phyloP scores from a whole-genome alignment of 2,329 filamentous ascomycete species.

The Talaromyces amestolkiae region DNA sequence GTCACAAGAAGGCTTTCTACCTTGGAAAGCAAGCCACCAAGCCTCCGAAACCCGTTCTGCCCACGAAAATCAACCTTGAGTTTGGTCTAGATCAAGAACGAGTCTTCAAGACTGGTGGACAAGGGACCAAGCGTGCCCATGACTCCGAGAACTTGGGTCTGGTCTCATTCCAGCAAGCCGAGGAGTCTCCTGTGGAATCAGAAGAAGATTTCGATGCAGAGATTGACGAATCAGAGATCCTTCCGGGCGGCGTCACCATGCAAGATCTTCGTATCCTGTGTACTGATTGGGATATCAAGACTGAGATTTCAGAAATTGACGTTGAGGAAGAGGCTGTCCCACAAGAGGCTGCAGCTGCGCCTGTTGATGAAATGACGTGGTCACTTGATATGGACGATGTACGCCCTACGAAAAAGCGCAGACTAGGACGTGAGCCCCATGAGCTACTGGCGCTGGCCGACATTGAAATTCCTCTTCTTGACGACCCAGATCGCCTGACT shows the following conservation, averaged over 20 bases:
- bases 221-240: conserved; percentile 61
- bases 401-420: conserved; percentile 65
- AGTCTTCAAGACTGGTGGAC: conserved; percentile 71
- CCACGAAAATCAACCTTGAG: conserved; percentile 85
- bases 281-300: conserved; percentile 74
- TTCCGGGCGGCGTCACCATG: conserved; percentile 67
- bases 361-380: conserved; percentile 58
- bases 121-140: conserved; percentile 52
- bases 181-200: conserved; percentile 50
- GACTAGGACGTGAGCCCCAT: conserved; percentile 44
- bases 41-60: conserved; percentile 75
- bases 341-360: conserved; percentile 31
- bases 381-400: conserved; percentile 43
- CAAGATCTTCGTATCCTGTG: conserved; percentile 82
- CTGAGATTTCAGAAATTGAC: conserved; percentile 48
- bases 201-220: conserved; percentile 52
- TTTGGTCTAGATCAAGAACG: conserved; percentile 83
- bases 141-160: conserved; percentile 58
- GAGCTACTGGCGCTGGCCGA: conserved; percentile 54
- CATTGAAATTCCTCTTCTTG: conserved; percentile 68
- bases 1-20: conserved; percentile 74
- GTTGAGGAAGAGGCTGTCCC: conserved; percentile 26
- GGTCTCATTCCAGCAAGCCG: conserved; percentile 38
- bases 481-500: conserved; percentile 74
- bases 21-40: conserved; percentile 75